Conservation (phyloP, 129 eudicot species). For the Ambrosia trifida region DNA sequence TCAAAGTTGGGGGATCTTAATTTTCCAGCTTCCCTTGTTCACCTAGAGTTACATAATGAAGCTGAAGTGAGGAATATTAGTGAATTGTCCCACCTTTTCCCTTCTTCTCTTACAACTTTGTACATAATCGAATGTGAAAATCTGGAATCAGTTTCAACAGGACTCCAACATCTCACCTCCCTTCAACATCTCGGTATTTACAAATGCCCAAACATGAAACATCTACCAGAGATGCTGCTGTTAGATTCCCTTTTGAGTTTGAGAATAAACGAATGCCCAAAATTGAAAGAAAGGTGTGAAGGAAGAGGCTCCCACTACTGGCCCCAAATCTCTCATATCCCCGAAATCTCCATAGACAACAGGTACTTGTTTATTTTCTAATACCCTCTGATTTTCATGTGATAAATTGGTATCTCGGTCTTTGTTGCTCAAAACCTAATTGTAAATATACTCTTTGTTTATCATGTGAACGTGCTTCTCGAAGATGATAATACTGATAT, state of each 20-base stretch:
- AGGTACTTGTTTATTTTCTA: too few species aligned
- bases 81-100: not conserved
- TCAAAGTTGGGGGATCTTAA: constrained; percentile 14
- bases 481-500: too few species aligned
- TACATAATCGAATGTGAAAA: not conserved
- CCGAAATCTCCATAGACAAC: not conserved
- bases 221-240: constrained; percentile 1
- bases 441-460: too few species aligned
- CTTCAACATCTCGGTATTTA: not conserved
- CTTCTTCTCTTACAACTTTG: not conserved
- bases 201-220: not conserved
- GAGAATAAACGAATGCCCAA: not conserved
- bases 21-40: constrained; percentile 19
- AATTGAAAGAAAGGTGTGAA: not conserved
- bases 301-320: not conserved
- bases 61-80: not conserved
- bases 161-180: constrained; percentile 12
- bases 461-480: not conserved
- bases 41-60: not conserved
- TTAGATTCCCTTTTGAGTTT: constrained; percentile 8
- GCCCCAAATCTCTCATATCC: constrained; percentile 3
- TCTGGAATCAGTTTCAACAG: constrained; percentile 4
- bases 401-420: too few species aligned
- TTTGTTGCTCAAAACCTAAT: too few species aligned
- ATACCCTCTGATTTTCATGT: too few species aligned